Evolutionary conservation across 2,329 filamentous ascomycete species (phyloP).

Genomic region (Neodidymelliopsis sp.): DNA sequence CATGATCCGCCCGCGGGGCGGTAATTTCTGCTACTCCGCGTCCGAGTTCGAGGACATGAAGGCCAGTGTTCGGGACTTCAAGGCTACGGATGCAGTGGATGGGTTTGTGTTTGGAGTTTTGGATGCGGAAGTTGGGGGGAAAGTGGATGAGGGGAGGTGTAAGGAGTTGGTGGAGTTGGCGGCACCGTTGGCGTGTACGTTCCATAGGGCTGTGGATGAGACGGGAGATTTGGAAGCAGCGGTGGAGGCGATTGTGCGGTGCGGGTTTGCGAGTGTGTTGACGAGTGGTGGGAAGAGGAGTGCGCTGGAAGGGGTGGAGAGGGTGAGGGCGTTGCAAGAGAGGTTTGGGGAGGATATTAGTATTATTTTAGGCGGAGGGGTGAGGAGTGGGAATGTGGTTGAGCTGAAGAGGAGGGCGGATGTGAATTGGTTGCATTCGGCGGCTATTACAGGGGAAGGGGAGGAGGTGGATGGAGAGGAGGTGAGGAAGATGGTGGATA

Average conservation of each 20-base stretch:
- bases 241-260: constrained; percentile 48
- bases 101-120: constrained; percentile 64
- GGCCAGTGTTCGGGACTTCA: constrained; percentile 47
- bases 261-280: constrained; percentile 58
- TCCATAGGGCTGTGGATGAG: constrained; percentile 63
- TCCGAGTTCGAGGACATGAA: constrained; percentile 57
- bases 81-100: constrained; percentile 39
- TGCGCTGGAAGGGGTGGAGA: constrained; percentile 46
- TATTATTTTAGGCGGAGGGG: constrained; percentile 61
- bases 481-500: constrained; percentile 25
- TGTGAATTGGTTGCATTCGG: constrained; percentile 54
- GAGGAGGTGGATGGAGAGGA: constrained; percentile 44
- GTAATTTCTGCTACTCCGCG: constrained; percentile 55
- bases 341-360: constrained; percentile 44
- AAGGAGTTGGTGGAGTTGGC: constrained; percentile 53
- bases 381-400: constrained; percentile 55
- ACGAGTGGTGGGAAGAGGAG: constrained; percentile 55
- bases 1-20: constrained; percentile 62
- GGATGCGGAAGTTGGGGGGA: constrained; percentile 21
- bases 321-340: constrained; percentile 42
- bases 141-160: constrained; percentile 54
- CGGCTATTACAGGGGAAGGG: constrained; percentile 48
- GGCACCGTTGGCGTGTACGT: constrained; percentile 57
- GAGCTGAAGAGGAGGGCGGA: constrained; percentile 40
- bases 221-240: constrained; percentile 42